A percentile compares a stretch with the other conserved stretches of the same genome.
phyloP scores from a whole-genome alignment of 1,284 basidiomycete species.

The Cerrena zonata region DNA sequence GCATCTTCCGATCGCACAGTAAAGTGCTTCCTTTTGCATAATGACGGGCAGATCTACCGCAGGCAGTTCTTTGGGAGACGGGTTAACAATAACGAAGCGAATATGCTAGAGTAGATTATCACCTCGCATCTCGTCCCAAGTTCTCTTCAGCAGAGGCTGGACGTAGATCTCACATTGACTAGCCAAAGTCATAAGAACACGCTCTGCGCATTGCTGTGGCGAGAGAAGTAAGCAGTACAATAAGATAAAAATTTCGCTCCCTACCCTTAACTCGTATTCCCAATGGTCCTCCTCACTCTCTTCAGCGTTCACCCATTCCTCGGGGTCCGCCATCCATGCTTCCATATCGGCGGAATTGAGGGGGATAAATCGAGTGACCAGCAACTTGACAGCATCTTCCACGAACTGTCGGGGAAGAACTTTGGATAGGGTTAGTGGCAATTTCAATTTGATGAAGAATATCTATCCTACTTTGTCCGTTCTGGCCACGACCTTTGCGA shows the following conservation, averaged over 20 bases:
- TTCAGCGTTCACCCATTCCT: slow-evolving; percentile 84
- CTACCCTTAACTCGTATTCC: slow-evolving; percentile 81
- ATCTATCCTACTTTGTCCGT: slow-evolving; percentile 43
- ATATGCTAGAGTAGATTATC: too few relatives aligned
- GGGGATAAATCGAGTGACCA: slow-evolving; percentile 79
- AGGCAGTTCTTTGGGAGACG: not conserved
- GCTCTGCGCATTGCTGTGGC: slow-evolving; percentile 76
- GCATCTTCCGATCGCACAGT: slow-evolving; percentile 83
- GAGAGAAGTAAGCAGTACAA: slow-evolving; percentile 1
- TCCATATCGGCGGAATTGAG: slow-evolving; percentile 75
- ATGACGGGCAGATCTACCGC: slow-evolving; percentile 57
- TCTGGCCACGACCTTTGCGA: slow-evolving; percentile 54
- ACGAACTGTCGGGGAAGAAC: slow-evolving; percentile 74
- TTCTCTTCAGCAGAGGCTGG: slow-evolving; percentile 60
- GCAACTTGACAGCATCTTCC: slow-evolving; percentile 68
- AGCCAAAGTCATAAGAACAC: slow-evolving; percentile 76
- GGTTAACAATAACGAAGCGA: not conserved
- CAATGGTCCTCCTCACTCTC: slow-evolving; percentile 83
- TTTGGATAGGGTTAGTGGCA: slow-evolving; percentile 27
- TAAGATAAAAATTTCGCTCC: slow-evolving; percentile 21
- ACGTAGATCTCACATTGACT: slow-evolving; percentile 72
- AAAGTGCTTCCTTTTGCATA: slow-evolving; percentile 80
- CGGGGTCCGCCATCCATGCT: slow-evolving; percentile 76
- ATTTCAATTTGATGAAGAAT: not conserved
- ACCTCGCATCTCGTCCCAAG: slow-evolving; percentile 55